Percentiles rank a stretch among this genome's conserved stretches.
Conservation (phyloP, 2,329 filamentous ascomycete species). For the Cytospora chrysosperma region DNA sequence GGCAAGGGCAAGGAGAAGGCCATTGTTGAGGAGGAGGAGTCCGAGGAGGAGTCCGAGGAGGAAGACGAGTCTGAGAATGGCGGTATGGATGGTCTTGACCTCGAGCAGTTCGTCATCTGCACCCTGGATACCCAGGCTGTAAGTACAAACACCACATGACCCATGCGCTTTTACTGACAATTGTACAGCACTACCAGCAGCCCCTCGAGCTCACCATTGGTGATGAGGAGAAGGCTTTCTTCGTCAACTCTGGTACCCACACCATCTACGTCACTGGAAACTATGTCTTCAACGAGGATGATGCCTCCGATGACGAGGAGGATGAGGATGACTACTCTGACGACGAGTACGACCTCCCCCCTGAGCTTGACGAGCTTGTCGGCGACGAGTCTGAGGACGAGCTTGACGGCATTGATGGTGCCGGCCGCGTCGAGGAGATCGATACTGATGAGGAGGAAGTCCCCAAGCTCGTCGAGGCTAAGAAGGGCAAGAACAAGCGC, state of each 20-base stretch:
- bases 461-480: constrained; percentile 57
- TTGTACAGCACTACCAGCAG: constrained; percentile 83
- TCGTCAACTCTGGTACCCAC: constrained; percentile 87
- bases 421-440: constrained; percentile 75
- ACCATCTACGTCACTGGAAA: constrained; percentile 92
- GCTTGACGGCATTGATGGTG: constrained; percentile 74
- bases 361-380: constrained; percentile 72
- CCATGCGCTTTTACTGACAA: constrained; percentile 30
- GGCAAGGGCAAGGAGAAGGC: constrained; percentile 47
- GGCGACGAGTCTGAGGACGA: constrained; percentile 73
- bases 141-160: constrained; percentile 37
- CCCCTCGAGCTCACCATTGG: constrained; percentile 88
- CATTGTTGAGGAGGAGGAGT: constrained; percentile 58
- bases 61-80: constrained; percentile 48
- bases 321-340: constrained; percentile 76
- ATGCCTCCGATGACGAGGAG: constrained; percentile 63
- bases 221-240: constrained; percentile 88
- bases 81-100: constrained; percentile 62
- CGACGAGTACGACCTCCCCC: constrained; percentile 78
- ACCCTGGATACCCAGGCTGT: constrained; percentile 92
- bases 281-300: constrained; percentile 75
- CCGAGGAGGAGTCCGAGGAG: constrained; percentile 54
- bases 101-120: constrained; percentile 92
- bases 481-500: constrained; percentile 92
- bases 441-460: constrained; percentile 75